These are phyloP conservation scores for Ascochyta fabae DNA, from an alignment of 2,329 filamentous ascomycete genomes.

Conservation along the genomic window DNA sequence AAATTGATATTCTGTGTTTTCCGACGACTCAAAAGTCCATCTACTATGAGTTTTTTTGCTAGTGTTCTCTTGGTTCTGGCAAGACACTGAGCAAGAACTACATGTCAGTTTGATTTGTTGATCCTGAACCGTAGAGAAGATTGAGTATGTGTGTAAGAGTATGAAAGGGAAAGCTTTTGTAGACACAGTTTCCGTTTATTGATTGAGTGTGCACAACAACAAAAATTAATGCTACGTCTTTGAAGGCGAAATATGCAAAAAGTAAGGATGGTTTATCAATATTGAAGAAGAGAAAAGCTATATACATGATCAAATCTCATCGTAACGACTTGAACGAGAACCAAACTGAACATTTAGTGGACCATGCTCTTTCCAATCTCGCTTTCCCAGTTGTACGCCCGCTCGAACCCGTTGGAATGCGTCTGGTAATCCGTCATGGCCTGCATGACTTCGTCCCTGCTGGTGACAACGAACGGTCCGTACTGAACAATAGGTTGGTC, in stretches of 20 bases:
- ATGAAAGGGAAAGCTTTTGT: too few relatives aligned
- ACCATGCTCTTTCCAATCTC: slow-evolving; percentile 66
- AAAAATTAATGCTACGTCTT: too few relatives aligned
- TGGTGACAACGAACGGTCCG: slow-evolving; percentile 49
- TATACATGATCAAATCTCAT: neutral
- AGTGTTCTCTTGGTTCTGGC: too few relatives aligned
- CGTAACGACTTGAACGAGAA: neutral
- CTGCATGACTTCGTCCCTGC: slow-evolving; percentile 46
- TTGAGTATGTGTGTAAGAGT: too few relatives aligned
- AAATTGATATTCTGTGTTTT: too few relatives aligned
- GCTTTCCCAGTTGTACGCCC: slow-evolving; percentile 74
- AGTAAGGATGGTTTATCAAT: neutral
- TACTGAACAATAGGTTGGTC: slow-evolving; percentile 51
- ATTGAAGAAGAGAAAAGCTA: neutral
- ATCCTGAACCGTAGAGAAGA: too few relatives aligned
- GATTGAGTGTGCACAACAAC: too few relatives aligned
- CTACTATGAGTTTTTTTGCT: too few relatives aligned
- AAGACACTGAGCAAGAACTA: too few relatives aligned
- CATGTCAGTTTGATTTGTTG: too few relatives aligned
- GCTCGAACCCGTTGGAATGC: slow-evolving; percentile 56
- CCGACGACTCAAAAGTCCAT: too few relatives aligned
- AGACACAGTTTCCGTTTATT: too few relatives aligned
- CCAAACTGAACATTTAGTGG: slow-evolving; percentile 19
- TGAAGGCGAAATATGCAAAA: neutral
- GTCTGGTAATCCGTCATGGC: slow-evolving; percentile 48